Conservation (phyloP, 1,284 basidiomycete genomes). For the Papiliotrema terrestris region DNA sequence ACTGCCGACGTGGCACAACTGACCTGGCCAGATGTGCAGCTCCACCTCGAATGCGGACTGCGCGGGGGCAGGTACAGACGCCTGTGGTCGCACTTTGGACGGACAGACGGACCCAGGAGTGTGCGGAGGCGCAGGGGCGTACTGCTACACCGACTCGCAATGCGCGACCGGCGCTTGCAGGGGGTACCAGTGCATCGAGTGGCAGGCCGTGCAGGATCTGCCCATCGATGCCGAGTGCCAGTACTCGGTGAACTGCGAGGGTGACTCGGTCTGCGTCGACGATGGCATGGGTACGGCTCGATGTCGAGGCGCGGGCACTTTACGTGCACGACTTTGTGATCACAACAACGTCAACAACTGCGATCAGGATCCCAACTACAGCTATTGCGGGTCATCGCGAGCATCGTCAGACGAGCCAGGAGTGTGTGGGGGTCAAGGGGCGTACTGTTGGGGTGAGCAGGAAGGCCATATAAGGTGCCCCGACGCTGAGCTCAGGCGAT, state of each 20-base stretch:
- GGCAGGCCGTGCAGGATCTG: not conserved
- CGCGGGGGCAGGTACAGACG: too few species aligned
- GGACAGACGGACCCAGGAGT: not conserved
- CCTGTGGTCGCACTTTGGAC: not conserved
- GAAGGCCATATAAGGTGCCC: too few species aligned
- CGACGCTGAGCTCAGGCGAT: too few species aligned
- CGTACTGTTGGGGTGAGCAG: not conserved
- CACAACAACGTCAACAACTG: not conserved
- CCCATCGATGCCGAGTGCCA: not conserved
- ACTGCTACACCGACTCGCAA: not conserved
- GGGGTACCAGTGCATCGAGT: not conserved
- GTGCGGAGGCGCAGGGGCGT: not conserved
- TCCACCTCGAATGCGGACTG: too few species aligned
- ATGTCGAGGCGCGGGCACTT: not conserved
- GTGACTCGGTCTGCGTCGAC: not conserved
- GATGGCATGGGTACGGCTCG: not conserved
- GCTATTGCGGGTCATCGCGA: not conserved
- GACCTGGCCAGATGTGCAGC: not conserved
- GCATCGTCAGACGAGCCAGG: not conserved
- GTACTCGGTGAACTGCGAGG: not conserved
- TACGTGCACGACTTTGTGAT: not conserved
- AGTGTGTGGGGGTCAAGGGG: conserved; percentile 3
- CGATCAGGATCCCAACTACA: not conserved
- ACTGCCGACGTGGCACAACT: not conserved
- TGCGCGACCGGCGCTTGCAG: conserved; percentile 1